Evolutionary conservation across 2,329 filamentous ascomycete species (phyloP), one percentile per base, ranked within the genome.

Genomic region (Chaetoscypha palmicola): DNA sequence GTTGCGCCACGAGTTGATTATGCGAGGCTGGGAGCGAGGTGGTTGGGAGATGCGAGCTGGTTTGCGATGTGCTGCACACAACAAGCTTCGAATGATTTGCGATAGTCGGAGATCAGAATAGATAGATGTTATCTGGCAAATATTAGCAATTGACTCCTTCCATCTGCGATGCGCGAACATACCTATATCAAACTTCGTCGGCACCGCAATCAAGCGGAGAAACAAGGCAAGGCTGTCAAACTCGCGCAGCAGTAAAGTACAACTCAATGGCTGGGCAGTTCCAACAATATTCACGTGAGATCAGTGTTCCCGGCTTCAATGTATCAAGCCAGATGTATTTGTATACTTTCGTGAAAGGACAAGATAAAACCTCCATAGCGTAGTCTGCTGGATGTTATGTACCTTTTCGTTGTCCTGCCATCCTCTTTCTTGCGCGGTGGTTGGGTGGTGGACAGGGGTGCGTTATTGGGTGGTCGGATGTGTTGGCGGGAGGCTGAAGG

Each of bases 381-480:
- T n/a, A n/a, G n/a, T n/a, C 17, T 17, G 10, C 11, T 8, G 8
- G 8, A 12, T 37, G 34, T 37, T 37, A 12, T 37, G 34, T 37
- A 37, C 34, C 21, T 22, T n/a, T n/a, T n/a, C 34, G 34, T 37
- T 37, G 34, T 37, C 34, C 34, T 23, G 34, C 34, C 34, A 37
- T 37, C 34, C 17, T 24, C 34, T 37, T 37, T 39, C 31, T 41
- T 41, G 26, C 26, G 26, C 20, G 38, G 16, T 4, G 36, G 22
- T 26, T 17, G 22, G 36, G 26, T 16, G 28, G 16, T 16, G 21
- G 38, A 30, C 21, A 30, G 9, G 28, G 26, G 17, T n/a, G 16
- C 16, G 16, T 41, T 30, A 41, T 41, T 41, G 38, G 38, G 26
- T 41, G 38, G 3, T 19, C 19, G 17, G 17, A 20, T 9, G 16